These are phyloP conservation scores for Candida nonsorbophila DNA, from an alignment of 805 yeast genomes.

Conservation along the genomic window DNA sequence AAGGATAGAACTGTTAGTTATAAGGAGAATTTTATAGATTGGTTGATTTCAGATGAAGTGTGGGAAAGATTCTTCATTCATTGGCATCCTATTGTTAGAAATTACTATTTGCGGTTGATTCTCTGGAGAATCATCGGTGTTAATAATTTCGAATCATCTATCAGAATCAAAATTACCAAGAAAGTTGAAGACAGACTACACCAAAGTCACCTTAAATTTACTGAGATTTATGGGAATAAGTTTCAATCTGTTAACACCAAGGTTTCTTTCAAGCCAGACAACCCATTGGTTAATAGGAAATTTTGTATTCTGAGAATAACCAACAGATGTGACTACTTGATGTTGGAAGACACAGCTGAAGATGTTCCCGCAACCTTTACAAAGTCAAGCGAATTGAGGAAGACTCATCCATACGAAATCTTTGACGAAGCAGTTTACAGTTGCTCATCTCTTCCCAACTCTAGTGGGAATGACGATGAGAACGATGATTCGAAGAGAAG, in stretches of 20 bases:
- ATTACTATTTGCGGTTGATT: slow-evolving; percentile 60
- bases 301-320: slow-evolving; percentile 36
- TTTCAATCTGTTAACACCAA: slow-evolving; percentile 2
- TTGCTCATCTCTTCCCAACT: slow-evolving; percentile 17
- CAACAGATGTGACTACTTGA: slow-evolving; percentile 13
- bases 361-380: slow-evolving; percentile 5
- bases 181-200: slow-evolving; percentile 25
- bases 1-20: slow-evolving; percentile 31
- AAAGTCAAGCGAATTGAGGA: slow-evolving; percentile 33
- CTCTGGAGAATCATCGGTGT: slow-evolving; percentile 59
- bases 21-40: slow-evolving; percentile 45
- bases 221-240: slow-evolving; percentile 16
- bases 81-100: slow-evolving; percentile 74
- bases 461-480: slow-evolving; percentile 3
- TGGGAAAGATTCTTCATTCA: slow-evolving; percentile 65
- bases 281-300: slow-evolving; percentile 44
- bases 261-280: slow-evolving; percentile 27
- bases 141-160: slow-evolving; percentile 32
- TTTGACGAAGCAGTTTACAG: slow-evolving; percentile 61
- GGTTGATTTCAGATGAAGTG: slow-evolving; percentile 45
- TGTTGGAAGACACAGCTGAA: slow-evolving; percentile 3
- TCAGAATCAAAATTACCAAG: slow-evolving; percentile 22
- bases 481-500: slow-evolving; percentile 6
- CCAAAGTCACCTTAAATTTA: slow-evolving; percentile 17
- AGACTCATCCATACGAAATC: slow-evolving; percentile 57